Evolutionary conservation across 2,329 filamentous ascomycete species (phyloP).

Genomic region (Coniochaeta hoffmannii): DNA sequence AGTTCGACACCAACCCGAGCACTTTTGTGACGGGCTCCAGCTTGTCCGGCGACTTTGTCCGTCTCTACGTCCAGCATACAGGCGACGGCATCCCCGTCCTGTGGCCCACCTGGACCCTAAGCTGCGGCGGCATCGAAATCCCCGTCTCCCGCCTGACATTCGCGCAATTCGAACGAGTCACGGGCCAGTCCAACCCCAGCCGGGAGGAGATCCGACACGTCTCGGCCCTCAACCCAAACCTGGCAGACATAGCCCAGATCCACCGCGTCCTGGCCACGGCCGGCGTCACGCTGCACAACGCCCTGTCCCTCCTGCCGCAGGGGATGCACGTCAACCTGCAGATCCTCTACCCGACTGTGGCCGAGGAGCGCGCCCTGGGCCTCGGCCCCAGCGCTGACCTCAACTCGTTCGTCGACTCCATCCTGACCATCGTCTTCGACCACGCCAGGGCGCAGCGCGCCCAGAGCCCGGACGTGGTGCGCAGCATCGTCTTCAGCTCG

Average conservation of each 20-base stretch:
- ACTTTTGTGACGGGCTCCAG: slow-evolving; percentile 92
- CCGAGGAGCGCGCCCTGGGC: slow-evolving; percentile 63
- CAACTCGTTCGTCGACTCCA: slow-evolving; percentile 77
- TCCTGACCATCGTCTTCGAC: slow-evolving; percentile 82
- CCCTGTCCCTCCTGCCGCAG: slow-evolving; percentile 65
- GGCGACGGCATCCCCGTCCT: slow-evolving; percentile 80
- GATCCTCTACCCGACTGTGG: slow-evolving; percentile 71
- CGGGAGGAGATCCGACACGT: slow-evolving; percentile 26
- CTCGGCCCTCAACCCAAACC: slow-evolving; percentile 33
- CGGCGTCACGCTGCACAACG: slow-evolving; percentile 73
- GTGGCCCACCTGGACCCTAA: slow-evolving; percentile 77
- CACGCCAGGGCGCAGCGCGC: slow-evolving; percentile 65
- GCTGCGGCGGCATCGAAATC: slow-evolving; percentile 69
- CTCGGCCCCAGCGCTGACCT: slow-evolving; percentile 73
- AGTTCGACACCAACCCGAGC: slow-evolving; percentile 76
- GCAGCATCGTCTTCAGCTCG: slow-evolving; percentile 89
- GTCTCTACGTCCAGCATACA: slow-evolving; percentile 86
- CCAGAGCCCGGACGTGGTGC: slow-evolving; percentile 63
- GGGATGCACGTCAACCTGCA: slow-evolving; percentile 89
- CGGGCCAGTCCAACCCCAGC: slow-evolving; percentile 32
- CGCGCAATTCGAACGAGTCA: slow-evolving; percentile 58
- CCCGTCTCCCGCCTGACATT: slow-evolving; percentile 73
- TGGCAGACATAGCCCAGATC: slow-evolving; percentile 53
- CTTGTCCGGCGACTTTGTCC: slow-evolving; percentile 88
- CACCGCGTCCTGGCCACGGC: slow-evolving; percentile 67